A percentile compares a stretch with the other conserved stretches of the same genome.
Conservation (phyloP, 225 moss, liverwort and hornwort species). For the Pseudoscleropodium purum region DNA sequence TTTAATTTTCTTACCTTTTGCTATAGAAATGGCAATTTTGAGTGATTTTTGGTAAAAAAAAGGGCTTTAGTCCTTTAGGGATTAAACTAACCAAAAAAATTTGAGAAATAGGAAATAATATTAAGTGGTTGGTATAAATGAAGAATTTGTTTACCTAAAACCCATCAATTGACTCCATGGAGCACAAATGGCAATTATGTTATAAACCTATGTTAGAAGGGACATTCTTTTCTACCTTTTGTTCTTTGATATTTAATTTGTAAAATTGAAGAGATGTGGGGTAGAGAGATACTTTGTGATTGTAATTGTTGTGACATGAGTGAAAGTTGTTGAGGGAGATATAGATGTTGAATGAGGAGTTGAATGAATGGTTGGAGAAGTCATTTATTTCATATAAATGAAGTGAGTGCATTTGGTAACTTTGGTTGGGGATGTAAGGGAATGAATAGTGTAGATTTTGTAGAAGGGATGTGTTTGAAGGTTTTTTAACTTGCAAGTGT, state of each 20-base stretch:
- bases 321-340: neutral
- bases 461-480: neutral
- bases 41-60: too few relatives aligned
- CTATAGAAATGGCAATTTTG: too few relatives aligned
- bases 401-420: neutral
- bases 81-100: too few relatives aligned
- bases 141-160: neutral
- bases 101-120: neutral
- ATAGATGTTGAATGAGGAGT: neutral
- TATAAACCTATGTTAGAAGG: neutral
- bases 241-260: neutral
- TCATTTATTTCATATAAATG: neutral
- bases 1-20: too few relatives aligned
- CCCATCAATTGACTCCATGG: fast-evolving
- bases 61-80: too few relatives aligned
- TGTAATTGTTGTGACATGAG: neutral
- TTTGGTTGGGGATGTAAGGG: neutral
- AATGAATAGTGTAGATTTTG: neutral
- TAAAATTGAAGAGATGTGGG: neutral
- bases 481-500: neutral
- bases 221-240: neutral
- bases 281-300: neutral
- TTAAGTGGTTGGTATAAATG: neutral
- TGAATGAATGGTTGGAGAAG: neutral
- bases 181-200: neutral